Conservation (phyloP, 2,329 filamentous ascomycete species). For the Stagonosporopsis vannaccii region DNA sequence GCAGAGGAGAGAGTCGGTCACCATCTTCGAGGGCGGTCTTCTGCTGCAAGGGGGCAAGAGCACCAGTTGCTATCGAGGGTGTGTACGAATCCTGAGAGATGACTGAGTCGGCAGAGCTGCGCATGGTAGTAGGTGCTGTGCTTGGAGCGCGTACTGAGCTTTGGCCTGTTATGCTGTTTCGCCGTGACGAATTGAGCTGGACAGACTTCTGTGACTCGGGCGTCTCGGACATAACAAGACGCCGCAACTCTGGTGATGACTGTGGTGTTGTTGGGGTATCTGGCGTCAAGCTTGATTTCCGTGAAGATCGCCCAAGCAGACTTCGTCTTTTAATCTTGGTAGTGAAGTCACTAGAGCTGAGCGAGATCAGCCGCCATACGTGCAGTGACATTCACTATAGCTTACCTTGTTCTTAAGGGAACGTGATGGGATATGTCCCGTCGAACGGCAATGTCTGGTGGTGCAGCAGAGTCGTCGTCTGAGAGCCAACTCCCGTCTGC, state of each 20-base stretch:
- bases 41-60: constrained; percentile 54
- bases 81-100: constrained; percentile 45
- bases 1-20: constrained; percentile 55
- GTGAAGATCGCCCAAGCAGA: constrained; percentile 11
- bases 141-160: constrained; percentile 23
- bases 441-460: constrained; percentile 43
- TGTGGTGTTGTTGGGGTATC: constrained; percentile 17
- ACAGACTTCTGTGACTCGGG: constrained; percentile 23
- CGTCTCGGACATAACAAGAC: constrained; percentile 24
- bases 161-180: constrained; percentile 16
- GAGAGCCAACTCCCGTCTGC: constrained; percentile 31
- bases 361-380: constrained; percentile 19
- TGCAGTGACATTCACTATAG: neutral
- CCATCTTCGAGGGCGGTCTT: constrained; percentile 51
- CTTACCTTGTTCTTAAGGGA: constrained; percentile 47
- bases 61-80: constrained; percentile 42
- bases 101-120: constrained; percentile 48
- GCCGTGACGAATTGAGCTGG: constrained; percentile 25
- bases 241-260: constrained; percentile 11
- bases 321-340: constrained; percentile 28
- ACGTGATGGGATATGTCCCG: constrained; percentile 45
- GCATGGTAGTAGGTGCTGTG: constrained; percentile 31
- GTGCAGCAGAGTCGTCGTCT: constrained; percentile 42
- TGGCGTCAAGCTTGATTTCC: constrained; percentile 19
- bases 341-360: constrained; percentile 35